These are phyloP conservation scores for Russula sp. DNA, from an alignment of 768 basidiomycete species.

Conservation along the genomic window DNA sequence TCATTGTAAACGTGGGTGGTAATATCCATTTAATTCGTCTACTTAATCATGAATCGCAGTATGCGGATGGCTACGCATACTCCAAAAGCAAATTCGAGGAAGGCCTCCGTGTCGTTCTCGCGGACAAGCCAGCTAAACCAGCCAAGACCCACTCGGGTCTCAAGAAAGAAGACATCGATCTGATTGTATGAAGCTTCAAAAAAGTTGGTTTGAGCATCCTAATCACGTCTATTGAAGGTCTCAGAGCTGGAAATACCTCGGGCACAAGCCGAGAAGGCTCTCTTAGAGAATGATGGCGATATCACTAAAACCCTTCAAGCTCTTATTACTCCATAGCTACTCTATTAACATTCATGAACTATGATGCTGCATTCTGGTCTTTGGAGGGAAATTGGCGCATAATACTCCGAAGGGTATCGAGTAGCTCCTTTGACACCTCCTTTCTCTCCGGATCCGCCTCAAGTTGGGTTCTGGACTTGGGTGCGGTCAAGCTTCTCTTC, in stretches of 20 bases:
- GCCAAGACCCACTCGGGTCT: constrained; percentile 40
- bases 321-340: constrained; percentile 30
- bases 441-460: neutral
- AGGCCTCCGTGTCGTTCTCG: constrained; percentile 57
- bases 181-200: constrained; percentile 48
- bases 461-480: neutral
- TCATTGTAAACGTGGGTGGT: constrained; percentile 60
- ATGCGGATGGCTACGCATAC: constrained; percentile 62
- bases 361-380: neutral
- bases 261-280: constrained; percentile 55
- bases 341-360: neutral
- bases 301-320: constrained; percentile 47
- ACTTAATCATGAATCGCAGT: constrained; percentile 40
- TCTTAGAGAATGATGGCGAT: constrained; percentile 53
- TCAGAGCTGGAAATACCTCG: constrained; percentile 63
- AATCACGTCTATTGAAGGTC: constrained; percentile 41
- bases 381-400: neutral
- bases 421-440: constrained; percentile 8
- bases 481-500: constrained; percentile 10
- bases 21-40: neutral
- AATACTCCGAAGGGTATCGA: constrained; percentile 13
- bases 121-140: constrained; percentile 51
- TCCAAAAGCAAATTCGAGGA: constrained; percentile 66
- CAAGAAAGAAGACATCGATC: constrained; percentile 62
- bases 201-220: neutral